Conservation (phyloP, 2,329 filamentous ascomycete genomes). For the Talaromyces verruculosus region DNA sequence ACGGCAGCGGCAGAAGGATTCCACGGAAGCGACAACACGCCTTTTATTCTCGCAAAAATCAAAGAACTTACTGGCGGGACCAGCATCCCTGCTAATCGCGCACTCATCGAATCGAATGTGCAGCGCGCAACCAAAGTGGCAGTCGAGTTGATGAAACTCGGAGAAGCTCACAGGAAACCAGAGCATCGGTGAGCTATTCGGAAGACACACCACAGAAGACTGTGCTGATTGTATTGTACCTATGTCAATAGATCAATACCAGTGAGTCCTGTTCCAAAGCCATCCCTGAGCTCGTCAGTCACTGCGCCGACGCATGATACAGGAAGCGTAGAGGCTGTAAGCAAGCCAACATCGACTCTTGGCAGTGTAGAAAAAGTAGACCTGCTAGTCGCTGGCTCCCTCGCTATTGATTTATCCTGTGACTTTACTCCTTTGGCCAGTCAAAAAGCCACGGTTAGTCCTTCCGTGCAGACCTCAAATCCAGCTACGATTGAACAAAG, state of each 20-base stretch:
- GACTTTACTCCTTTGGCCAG: slow-evolving; percentile 61
- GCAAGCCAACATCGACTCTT: slow-evolving; percentile 13
- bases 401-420: slow-evolving; percentile 85
- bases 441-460: slow-evolving; percentile 35
- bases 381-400: slow-evolving; percentile 84
- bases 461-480: slow-evolving; percentile 74
- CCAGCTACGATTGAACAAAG: slow-evolving; percentile 77
- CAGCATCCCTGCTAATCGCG: slow-evolving; percentile 72
- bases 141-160: slow-evolving; percentile 59
- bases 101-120: slow-evolving; percentile 67
- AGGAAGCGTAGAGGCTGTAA: slow-evolving; percentile 9
- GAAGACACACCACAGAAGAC: slow-evolving; percentile 27
- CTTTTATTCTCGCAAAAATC: slow-evolving; percentile 76
- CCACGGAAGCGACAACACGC: slow-evolving; percentile 76
- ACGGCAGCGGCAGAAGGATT: slow-evolving; percentile 66
- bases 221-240: slow-evolving; percentile 37
- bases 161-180: slow-evolving; percentile 36
- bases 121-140: slow-evolving; percentile 64
- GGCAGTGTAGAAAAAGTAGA: slow-evolving; percentile 51
- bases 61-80: slow-evolving; percentile 71
- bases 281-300: slow-evolving; percentile 24
- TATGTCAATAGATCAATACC: slow-evolving; percentile 40
- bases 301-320: slow-evolving; percentile 24
- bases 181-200: slow-evolving; percentile 41
- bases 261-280: slow-evolving; percentile 27